A percentile compares a stretch with the other conserved stretches of the same genome.
Evolutionary conservation across 768 basidiomycete species (phyloP).

Genomic region (Xanthoconium stramineum): DNA sequence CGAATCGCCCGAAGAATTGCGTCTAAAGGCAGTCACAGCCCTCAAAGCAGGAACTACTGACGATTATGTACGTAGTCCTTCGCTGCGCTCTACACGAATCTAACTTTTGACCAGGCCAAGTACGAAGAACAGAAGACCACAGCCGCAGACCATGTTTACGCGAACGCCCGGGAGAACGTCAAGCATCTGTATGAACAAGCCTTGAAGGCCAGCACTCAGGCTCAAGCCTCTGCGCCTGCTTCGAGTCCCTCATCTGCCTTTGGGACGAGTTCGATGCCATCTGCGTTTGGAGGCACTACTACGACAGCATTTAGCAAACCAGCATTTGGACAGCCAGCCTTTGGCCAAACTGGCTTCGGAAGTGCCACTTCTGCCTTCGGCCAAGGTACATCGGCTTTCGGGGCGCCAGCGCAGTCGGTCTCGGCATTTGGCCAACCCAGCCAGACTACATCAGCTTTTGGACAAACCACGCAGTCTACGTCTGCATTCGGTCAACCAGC

Average conservation of each 20-base stretch:
- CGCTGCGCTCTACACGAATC: neutral
- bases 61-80: slow-evolving; percentile 61
- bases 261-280: slow-evolving; percentile 28
- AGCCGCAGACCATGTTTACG: slow-evolving; percentile 48
- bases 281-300: slow-evolving; percentile 33
- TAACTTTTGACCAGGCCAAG: slow-evolving; percentile 37
- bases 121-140: slow-evolving; percentile 58
- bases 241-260: slow-evolving; percentile 35
- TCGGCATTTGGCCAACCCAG: slow-evolving; percentile 39
- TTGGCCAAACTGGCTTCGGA: slow-evolving; percentile 37
- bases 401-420: slow-evolving; percentile 29
- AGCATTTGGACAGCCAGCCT: slow-evolving; percentile 38
- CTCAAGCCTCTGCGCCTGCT: slow-evolving; percentile 7
- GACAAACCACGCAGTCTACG: slow-evolving; percentile 27
- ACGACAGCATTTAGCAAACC: slow-evolving; percentile 23
- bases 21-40: slow-evolving; percentile 60
- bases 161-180: slow-evolving; percentile 49
- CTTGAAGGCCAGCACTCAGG: slow-evolving; percentile 36
- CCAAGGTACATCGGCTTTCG: slow-evolving; percentile 35
- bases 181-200: slow-evolving; percentile 53
- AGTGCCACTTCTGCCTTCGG: slow-evolving; percentile 24
- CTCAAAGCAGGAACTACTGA: slow-evolving; percentile 49
- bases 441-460: slow-evolving; percentile 36
- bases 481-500: slow-evolving; percentile 34
- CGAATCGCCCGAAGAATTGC: slow-evolving; percentile 74